These are phyloP conservation scores for Phytophthora cryptogea DNA, from an alignment of 352 stramenopile genomes.

Conservation along the genomic window DNA sequence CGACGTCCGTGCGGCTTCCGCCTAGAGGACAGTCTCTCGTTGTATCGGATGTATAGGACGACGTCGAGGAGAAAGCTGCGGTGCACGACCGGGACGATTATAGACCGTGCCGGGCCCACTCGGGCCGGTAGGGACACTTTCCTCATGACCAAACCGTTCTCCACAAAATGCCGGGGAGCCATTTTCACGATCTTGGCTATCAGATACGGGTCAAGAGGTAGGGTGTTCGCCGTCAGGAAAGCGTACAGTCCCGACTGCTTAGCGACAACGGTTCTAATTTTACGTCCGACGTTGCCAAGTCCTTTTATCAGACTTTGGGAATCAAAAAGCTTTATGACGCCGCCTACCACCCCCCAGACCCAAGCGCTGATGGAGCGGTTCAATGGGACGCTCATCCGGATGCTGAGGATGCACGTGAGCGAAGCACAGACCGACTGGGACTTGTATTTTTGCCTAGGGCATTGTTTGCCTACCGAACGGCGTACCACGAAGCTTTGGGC, in stretches of 20 bases:
- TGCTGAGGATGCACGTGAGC: conserved; percentile 1
- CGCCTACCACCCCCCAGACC: neutral
- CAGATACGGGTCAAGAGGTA: conserved; percentile 2
- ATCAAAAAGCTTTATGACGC: too few relatives aligned
- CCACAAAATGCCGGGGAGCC: neutral
- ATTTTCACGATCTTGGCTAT: neutral
- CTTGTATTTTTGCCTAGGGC: conserved; percentile 10
- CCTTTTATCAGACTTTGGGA: too few relatives aligned
- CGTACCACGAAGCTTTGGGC: conserved; percentile 5
- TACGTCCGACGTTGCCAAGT: too few relatives aligned
- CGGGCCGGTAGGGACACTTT: neutral
- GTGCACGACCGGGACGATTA: conserved; percentile 1
- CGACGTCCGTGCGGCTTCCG: neutral
- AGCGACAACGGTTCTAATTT: neutral
- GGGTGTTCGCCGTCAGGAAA: neutral
- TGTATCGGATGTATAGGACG: neutral
- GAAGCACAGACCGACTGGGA: conserved; percentile 7
- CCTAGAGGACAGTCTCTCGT: neutral
- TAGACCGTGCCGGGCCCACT: neutral
- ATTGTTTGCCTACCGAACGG: conserved; percentile 10
- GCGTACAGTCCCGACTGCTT: neutral
- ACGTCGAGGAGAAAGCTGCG: neutral
- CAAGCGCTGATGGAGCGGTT: neutral
- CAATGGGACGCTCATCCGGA: conserved; percentile 11
- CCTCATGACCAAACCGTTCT: neutral